Evolutionary conservation across 768 basidiomycete species (phyloP), one percentile per base, ranked within the genome.

Genomic region (Xanthoconium stramineum): DNA sequence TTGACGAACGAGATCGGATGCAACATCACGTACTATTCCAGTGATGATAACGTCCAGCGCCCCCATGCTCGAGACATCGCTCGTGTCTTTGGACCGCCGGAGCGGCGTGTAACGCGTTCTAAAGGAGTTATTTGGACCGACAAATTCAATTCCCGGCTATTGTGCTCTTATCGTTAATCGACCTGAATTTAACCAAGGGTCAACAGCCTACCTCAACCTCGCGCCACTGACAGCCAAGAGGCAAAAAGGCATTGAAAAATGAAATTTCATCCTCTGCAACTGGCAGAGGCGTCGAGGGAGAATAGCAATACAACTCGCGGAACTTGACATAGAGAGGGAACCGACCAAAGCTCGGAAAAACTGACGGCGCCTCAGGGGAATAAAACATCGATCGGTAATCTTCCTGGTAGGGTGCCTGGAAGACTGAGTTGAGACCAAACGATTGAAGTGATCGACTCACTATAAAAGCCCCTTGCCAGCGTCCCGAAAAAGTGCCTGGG

Each of bases 31-130:
- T 53, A 82, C 83, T 69, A 76, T 71, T 39, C 82, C 83, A 6
- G 78, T 80, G 47, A 84, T 75, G 53, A 84, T 76, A 47, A 84
- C 71, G 64, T 84, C 83, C 10, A 67, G 66, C 33, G 74, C 64
- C 29, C 65, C 68, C 52, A 20, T 44, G 36, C 14, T 53, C 30
- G 59, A 45, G 39, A 11, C 30, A 47, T 65, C 64, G 35, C 40
- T 60, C 30, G 60, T 55, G 5, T 62, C 57, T 43, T 48, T 36
- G 19, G 59, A 40, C 39, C 50, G 52, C 36, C 51, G 55, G 20
- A 64, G 67, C 1, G 76, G 78, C 38, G 72, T 65, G 55, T 84
- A 84, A 49, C 64, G 70, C 3, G 72, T 68, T 35, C 55, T 71
- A 47, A 75, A 78, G 29, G 66, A 75, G 17, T 71, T 66, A 13